Evolutionary conservation across 2,329 filamentous ascomycete genomes (phyloP).

Genomic region (Aureobasidium uvarum): DNA sequence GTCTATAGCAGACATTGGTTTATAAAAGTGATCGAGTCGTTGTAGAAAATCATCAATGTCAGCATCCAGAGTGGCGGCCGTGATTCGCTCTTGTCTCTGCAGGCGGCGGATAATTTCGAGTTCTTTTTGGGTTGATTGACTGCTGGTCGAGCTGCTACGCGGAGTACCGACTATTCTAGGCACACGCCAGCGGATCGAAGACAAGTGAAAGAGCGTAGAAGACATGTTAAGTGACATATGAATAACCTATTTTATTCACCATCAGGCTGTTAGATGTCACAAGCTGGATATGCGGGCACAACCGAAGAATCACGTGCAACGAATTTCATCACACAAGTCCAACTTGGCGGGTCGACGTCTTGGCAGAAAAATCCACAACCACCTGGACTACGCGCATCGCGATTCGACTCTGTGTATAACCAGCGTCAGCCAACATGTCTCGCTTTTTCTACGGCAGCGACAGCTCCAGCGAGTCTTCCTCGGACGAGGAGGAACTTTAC

Average conservation of each 20-base stretch:
- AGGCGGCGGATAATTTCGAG: constrained; percentile 7
- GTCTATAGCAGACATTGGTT: neutral
- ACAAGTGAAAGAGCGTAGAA: neutral
- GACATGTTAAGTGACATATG: neutral
- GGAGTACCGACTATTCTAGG: neutral
- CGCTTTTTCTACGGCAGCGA: constrained; percentile 96
- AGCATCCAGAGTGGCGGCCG: constrained; percentile 1
- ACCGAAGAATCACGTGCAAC: neutral
- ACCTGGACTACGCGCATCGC: constrained; percentile 2
- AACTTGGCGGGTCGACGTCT: neutral
- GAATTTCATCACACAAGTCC: neutral
- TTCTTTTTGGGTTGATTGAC: neutral
- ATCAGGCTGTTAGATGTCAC: neutral
- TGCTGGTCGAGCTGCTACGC: neutral
- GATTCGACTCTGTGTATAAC: constrained; percentile 17
- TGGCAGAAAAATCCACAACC: constrained; percentile 10
- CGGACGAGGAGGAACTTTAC: constrained; percentile 94
- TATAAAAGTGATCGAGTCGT: neutral
- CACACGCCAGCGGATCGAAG: neutral
- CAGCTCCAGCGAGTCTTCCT: constrained; percentile 92
- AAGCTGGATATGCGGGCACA: neutral
- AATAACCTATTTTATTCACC: neutral
- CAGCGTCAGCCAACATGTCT: constrained; percentile 65
- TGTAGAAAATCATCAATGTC: constrained; percentile 8
- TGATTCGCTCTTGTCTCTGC: constrained; percentile 9